Conservation (phyloP, 1,284 basidiomycete species). For the Leccinum pallidistipes region DNA sequence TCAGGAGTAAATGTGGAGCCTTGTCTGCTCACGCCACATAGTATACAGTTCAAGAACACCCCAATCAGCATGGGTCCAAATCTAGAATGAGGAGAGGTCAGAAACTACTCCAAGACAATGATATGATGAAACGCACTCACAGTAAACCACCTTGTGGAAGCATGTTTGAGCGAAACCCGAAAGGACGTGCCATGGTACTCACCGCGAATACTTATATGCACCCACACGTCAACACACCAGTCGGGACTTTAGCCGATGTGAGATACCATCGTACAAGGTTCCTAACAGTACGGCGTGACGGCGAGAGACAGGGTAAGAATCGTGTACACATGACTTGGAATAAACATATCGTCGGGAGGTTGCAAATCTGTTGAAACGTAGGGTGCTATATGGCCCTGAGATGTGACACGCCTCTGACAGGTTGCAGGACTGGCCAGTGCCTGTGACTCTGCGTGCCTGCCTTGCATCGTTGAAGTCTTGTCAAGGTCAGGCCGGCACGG, state of each 20-base stretch:
- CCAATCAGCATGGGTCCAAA: constrained; percentile 50
- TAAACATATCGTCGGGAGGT: background rate
- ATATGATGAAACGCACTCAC: background rate
- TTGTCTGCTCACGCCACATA: constrained; percentile 42
- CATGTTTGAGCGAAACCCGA: constrained; percentile 7
- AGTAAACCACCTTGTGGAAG: background rate
- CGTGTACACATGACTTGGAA: background rate
- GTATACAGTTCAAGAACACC: constrained; percentile 44
- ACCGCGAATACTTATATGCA: constrained; percentile 2
- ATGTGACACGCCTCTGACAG: background rate
- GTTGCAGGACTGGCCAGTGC: background rate
- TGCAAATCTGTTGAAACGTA: background rate
- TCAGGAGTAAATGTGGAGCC: background rate
- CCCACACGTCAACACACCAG: background rate
- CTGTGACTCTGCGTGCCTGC: background rate
- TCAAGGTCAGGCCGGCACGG: too few relatives aligned
- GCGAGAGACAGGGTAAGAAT: background rate
- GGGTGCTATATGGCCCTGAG: background rate
- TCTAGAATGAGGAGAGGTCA: constrained; percentile 24
- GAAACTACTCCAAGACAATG: background rate
- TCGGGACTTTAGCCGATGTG: background rate
- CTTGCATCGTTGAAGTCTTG: too few relatives aligned
- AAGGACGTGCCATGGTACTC: background rate
- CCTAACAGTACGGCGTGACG: background rate
- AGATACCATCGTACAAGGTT: background rate